Evolutionary conservation across 1,139 yeast species (phyloP).

Genomic region (Pichia sp.): DNA sequence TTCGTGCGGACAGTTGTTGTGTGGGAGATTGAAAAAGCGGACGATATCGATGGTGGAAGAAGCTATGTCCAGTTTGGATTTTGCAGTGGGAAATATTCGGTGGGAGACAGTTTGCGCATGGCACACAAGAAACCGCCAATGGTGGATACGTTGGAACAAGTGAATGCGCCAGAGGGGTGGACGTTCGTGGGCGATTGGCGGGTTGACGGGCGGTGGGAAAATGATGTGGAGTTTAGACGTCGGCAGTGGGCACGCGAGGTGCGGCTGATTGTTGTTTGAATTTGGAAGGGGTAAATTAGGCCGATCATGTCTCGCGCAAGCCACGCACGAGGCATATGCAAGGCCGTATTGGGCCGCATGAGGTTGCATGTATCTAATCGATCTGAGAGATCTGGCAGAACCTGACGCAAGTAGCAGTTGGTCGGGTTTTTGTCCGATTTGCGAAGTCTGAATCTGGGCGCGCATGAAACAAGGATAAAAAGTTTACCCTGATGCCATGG

Average conservation of each 20-base stretch:
- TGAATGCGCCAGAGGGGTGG: slow-evolving; percentile 36
- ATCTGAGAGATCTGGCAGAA: no score
- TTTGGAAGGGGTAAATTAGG: no score
- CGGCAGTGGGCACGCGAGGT: background rate
- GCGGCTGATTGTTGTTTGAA: background rate
- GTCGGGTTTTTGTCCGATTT: no score
- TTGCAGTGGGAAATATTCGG: slow-evolving; percentile 47
- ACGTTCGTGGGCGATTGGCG: background rate
- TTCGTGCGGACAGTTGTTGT: slow-evolving; percentile 60
- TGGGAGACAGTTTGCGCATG: slow-evolving; percentile 42
- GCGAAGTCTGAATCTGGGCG: no score
- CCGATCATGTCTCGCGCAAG: no score
- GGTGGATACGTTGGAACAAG: slow-evolving; percentile 45
- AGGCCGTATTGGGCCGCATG: no score
- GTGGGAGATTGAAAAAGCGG: slow-evolving; percentile 66
- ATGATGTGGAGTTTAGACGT: background rate
- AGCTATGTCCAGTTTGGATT: slow-evolving; percentile 51
- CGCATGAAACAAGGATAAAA: no score
- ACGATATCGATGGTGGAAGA: slow-evolving; percentile 44
- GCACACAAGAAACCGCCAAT: slow-evolving; percentile 66
- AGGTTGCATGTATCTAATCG: no score
- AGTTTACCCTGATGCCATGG: no score
- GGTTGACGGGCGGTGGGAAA: background rate
- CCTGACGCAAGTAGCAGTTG: no score
- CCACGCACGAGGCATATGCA: no score